Conservation (phyloP, 2,329 filamentous ascomycete species). For the Coniella lustricola region DNA sequence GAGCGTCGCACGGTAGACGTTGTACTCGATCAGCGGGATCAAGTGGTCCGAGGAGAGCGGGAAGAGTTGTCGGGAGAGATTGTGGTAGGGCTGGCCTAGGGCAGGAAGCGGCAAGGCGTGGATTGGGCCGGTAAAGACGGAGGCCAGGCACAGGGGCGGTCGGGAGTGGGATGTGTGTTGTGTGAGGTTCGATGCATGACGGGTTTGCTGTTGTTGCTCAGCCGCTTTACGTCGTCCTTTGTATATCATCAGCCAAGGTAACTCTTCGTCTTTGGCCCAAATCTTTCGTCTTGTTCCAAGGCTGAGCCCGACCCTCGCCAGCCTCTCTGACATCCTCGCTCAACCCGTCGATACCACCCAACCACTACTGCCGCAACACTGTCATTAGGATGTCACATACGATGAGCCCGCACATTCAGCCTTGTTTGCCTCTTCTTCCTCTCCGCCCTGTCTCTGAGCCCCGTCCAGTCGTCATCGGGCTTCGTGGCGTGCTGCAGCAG, state of each 20-base stretch:
- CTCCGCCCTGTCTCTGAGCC: slow-evolving; percentile 23
- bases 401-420: slow-evolving; percentile 29
- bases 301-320: too few species aligned
- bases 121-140: neutral
- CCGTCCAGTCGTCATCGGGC: slow-evolving; percentile 29
- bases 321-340: too few species aligned
- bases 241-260: too few species aligned
- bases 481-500: slow-evolving; percentile 5
- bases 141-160: too few species aligned
- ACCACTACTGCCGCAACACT: neutral
- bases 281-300: too few species aligned
- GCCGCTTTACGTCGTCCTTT: too few species aligned
- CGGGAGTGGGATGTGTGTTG: too few species aligned
- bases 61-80: slow-evolving; percentile 6
- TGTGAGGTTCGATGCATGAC: too few species aligned
- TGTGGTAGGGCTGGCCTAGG: neutral
- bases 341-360: too few species aligned
- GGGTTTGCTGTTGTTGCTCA: too few species aligned
- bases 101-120: neutral
- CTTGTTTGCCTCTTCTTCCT: slow-evolving; percentile 29
- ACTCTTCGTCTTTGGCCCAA: too few species aligned
- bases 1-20: slow-evolving; percentile 28
- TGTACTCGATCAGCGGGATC: slow-evolving; percentile 30
- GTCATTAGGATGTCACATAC: slow-evolving; percentile 19
- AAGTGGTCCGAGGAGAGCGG: slow-evolving; percentile 25